Evolutionary conservation across 2,329 filamentous ascomycete species (phyloP).

Genomic region (Colletotrichum eleusines): DNA sequence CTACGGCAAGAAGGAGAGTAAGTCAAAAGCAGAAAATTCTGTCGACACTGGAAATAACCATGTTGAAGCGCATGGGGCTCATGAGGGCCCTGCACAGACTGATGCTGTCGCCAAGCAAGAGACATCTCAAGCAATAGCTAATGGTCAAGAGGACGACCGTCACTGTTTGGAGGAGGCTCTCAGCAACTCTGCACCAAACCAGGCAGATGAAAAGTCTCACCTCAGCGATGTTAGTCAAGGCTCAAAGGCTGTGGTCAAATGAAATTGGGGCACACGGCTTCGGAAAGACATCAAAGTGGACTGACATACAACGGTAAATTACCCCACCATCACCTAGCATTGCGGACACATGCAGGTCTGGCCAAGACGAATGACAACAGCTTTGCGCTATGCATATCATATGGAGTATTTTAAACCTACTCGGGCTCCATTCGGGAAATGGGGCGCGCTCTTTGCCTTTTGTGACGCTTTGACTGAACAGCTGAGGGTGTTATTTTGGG

Average conservation of each 20-base stretch:
- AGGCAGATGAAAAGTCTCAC: not conserved
- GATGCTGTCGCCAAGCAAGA: not conserved
- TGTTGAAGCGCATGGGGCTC: constrained; percentile 17
- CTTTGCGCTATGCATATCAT: not conserved
- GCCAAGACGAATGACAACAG: not conserved
- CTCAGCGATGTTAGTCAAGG: not conserved
- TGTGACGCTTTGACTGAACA: not conserved
- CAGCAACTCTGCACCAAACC: not conserved
- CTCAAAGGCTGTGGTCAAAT: not conserved
- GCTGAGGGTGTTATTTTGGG: not conserved
- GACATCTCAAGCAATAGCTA: not conserved
- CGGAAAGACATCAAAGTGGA: not conserved
- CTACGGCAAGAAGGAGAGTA: constrained; percentile 43
- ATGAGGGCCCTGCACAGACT: not conserved
- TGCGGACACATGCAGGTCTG: not conserved
- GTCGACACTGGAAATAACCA: constrained; percentile 37
- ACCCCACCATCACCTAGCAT: not conserved
- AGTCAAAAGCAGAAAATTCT: constrained; percentile 42
- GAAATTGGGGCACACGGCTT: not conserved
- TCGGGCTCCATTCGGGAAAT: not conserved
- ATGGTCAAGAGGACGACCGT: not conserved
- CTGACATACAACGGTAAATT: not conserved
- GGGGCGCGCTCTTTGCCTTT: not conserved
- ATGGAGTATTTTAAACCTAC: not conserved
- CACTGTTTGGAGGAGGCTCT: not conserved